Percentiles rank a stretch among this genome's conserved stretches.
phyloP scores from a whole-genome alignment of 2,329 filamentous ascomycete genomes.

The Thielaviopsis musarum region DNA sequence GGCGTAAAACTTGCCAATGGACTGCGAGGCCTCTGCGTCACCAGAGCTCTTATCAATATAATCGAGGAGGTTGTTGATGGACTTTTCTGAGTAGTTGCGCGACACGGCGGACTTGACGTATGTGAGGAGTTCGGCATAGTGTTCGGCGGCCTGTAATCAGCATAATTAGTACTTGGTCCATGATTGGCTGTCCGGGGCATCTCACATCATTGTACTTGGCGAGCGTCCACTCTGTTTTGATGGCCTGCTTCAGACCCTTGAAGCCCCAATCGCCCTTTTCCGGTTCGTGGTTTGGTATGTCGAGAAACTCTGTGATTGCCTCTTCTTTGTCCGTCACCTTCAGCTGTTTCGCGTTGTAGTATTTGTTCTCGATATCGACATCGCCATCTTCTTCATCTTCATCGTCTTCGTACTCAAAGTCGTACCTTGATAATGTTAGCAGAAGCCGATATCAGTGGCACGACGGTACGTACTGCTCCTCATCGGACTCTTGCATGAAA shows the following conservation, averaged over 20 bases:
- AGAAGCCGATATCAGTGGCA: slow-evolving; percentile 7
- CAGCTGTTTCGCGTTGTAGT: slow-evolving; percentile 98
- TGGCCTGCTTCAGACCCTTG: slow-evolving; percentile 93
- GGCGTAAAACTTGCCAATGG: slow-evolving; percentile 91
- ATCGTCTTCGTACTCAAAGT: slow-evolving; percentile 93
- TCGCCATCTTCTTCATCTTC: slow-evolving; percentile 78
- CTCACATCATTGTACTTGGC: slow-evolving; percentile 65
- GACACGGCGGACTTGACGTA: slow-evolving; percentile 96
- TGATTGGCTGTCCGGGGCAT: not conserved
- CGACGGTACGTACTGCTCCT: slow-evolving; percentile 23
- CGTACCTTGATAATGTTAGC: slow-evolving; percentile 41
- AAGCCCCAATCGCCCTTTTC: slow-evolving; percentile 99
- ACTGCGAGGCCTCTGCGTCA: slow-evolving; percentile 50
- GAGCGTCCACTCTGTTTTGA: slow-evolving; percentile 92
- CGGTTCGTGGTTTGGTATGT: slow-evolving; percentile 63
- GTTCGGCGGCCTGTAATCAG: slow-evolving; percentile 55
- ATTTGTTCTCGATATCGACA: slow-evolving; percentile 96
- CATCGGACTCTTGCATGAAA: slow-evolving; percentile 32
- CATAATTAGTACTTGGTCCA: not conserved
- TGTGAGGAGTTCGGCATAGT: slow-evolving; percentile 87
- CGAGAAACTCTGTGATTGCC: slow-evolving; percentile 84
- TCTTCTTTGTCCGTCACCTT: slow-evolving; percentile 75
- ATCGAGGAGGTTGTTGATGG: slow-evolving; percentile 98
- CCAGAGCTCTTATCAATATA: slow-evolving; percentile 84
- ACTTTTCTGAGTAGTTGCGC: slow-evolving; percentile 96